These are phyloP conservation scores for Paecilomyces dactylethromorphus DNA, from an alignment of 2,329 filamentous ascomycete genomes.

Conservation along the genomic window DNA sequence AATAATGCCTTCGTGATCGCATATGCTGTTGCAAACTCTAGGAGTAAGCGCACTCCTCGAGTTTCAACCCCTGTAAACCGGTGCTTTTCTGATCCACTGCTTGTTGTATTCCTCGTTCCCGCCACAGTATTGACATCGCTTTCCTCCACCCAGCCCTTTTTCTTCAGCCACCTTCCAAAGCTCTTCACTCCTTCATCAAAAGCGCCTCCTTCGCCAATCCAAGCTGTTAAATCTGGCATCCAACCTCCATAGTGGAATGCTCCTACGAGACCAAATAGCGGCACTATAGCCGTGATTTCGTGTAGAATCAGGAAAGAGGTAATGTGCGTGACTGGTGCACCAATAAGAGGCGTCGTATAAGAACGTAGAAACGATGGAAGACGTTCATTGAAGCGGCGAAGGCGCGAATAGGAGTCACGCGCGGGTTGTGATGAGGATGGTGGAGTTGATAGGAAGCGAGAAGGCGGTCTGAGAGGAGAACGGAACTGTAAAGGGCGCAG, in stretches of 20 bases:
- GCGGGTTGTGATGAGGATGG: slow-evolving; percentile 2
- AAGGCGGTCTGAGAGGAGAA: slow-evolving; percentile 4
- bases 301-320: slow-evolving; percentile 84
- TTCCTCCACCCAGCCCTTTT: slow-evolving; percentile 70
- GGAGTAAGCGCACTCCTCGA: slow-evolving; percentile 48
- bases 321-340: slow-evolving; percentile 75
- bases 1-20: slow-evolving; percentile 81
- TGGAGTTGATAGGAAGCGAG: slow-evolving; percentile 6
- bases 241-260: slow-evolving; percentile 75
- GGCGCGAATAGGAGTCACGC: slow-evolving; percentile 20
- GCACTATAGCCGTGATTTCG: slow-evolving; percentile 81
- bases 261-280: slow-evolving; percentile 66
- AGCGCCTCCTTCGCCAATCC: slow-evolving; percentile 16
- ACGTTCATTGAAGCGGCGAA: slow-evolving; percentile 35
- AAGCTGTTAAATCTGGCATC: slow-evolving; percentile 52
- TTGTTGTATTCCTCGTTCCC: slow-evolving; percentile 19
- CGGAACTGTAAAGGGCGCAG: slow-evolving; percentile 17
- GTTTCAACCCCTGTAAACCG: slow-evolving; percentile 20
- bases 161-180: slow-evolving; percentile 70
- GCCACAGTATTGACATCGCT: slow-evolving; percentile 40
- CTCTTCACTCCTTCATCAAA: slow-evolving; percentile 58
- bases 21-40: slow-evolving; percentile 80
- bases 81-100: slow-evolving; percentile 12
- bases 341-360: slow-evolving; percentile 63
- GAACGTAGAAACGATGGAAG: slow-evolving; percentile 62